Evolutionary conservation across 257 asterid genomes (phyloP).

Genomic region (Lantana camara): DNA sequence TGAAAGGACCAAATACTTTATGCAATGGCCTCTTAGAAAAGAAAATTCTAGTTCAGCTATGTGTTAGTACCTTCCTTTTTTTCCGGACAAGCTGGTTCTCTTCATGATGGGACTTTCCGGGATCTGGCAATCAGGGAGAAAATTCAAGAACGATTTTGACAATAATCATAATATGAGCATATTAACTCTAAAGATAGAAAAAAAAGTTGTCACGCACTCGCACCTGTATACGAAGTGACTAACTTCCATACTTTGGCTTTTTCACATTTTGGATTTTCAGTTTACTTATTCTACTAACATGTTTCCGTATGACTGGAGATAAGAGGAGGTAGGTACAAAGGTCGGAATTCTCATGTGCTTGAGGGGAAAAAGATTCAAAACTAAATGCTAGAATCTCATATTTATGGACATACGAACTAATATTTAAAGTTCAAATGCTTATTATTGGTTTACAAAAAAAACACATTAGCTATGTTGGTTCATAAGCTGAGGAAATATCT

Average conservation of each 20-base stretch:
- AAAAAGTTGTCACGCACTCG: neutral
- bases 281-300: neutral
- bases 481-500: slow-evolving; percentile 2
- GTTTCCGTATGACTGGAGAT: neutral
- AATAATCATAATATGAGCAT: neutral
- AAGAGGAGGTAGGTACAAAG: neutral
- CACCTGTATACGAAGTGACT: neutral
- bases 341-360: neutral
- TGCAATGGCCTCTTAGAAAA: slow-evolving; percentile 8
- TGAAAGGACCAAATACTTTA: slow-evolving; percentile 17
- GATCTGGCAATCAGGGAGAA: slow-evolving; percentile 50
- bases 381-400: slow-evolving; percentile 10
- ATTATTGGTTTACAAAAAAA: neutral
- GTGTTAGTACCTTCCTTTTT: slow-evolving; percentile 70
- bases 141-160: slow-evolving; percentile 25
- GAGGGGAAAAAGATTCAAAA: neutral
- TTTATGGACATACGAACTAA: neutral
- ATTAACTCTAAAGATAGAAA: slow-evolving; percentile 13
- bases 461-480: neutral
- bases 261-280: neutral
- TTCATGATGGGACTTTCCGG: slow-evolving; percentile 45
- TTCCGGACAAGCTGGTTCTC: slow-evolving; percentile 47
- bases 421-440: slow-evolving; percentile 5
- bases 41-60: neutral
- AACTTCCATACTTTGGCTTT: slow-evolving; percentile 15